Percentiles rank a stretch among this genome's conserved stretches.
These are phyloP conservation scores for Fusarium graminum DNA, from an alignment of 2,329 filamentous ascomycete genomes.

Conservation along the genomic window DNA sequence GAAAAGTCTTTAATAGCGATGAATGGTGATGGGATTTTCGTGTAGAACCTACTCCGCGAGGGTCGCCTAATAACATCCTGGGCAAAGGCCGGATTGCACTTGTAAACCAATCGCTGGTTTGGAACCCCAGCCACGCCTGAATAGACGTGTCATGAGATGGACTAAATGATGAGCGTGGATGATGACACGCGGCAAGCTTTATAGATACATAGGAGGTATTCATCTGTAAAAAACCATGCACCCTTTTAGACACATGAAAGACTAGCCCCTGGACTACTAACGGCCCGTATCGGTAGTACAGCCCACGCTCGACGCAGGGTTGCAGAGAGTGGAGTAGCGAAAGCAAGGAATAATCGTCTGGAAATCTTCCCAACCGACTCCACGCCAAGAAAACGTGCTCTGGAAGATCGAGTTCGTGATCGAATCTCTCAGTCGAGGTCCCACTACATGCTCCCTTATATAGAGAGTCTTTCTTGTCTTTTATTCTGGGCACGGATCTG, in stretches of 20 bases:
- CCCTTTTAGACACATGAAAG: background rate
- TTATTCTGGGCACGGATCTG: no score
- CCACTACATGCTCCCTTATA: conserved; percentile 6
- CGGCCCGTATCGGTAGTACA: background rate
- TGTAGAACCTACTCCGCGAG: background rate
- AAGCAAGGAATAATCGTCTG: background rate
- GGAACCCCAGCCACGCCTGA: background rate
- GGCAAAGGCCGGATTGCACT: background rate
- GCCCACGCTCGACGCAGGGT: background rate
- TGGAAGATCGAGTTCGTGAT: background rate
- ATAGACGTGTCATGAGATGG: background rate
- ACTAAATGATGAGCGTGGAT: background rate
- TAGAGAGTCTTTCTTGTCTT: background rate
- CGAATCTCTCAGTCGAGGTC: background rate
- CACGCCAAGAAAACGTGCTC: conserved; percentile 20
- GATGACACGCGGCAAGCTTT: background rate
- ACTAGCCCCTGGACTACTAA: background rate
- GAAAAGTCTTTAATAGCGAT: background rate
- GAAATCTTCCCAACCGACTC: background rate
- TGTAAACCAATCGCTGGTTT: background rate
- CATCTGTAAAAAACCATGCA: background rate
- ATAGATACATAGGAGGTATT: background rate
- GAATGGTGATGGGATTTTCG: background rate
- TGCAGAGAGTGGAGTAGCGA: background rate
- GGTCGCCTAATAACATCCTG: background rate